Evolutionary conservation across 345 rosid species (phyloP).

Genomic region (Melaleuca alternifolia): DNA sequence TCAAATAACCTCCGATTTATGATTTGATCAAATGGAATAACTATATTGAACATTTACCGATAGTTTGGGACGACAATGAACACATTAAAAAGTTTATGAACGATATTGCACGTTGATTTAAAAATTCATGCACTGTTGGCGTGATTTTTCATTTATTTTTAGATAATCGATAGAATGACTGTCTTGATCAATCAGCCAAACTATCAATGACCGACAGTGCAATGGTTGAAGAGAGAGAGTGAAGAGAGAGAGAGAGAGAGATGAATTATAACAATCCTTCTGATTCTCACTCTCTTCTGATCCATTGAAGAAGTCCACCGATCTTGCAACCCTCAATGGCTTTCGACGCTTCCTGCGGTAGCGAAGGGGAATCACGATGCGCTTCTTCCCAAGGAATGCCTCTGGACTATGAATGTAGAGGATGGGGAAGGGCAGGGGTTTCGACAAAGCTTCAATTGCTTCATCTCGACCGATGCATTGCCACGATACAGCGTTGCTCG

Average conservation of each 20-base stretch:
- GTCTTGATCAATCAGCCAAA: rapidly evolving
- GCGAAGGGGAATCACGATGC: not conserved
- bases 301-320: not conserved
- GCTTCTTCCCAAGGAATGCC: not conserved
- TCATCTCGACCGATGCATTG: not conserved
- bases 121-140: rapidly evolving
- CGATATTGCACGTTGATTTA: rapidly evolving
- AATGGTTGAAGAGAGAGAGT: too few relatives aligned
- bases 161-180: rapidly evolving
- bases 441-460: not conserved
- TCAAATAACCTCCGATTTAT: not conserved
- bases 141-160: rapidly evolving
- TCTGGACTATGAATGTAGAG: too few relatives aligned
- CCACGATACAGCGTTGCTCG: too few relatives aligned
- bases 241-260: too few relatives aligned
- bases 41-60: not conserved
- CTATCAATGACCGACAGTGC: not conserved
- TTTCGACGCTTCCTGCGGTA: not conserved
- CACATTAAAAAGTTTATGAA: too few relatives aligned
- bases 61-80: not conserved
- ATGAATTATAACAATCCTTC: not conserved
- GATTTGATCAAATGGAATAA: rapidly evolving
- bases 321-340: not conserved
- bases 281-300: not conserved
- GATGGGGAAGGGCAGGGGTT: too few relatives aligned